These are phyloP conservation scores for Eucalyptus guilfoylei DNA, from an alignment of 345 rosid genomes.

Conservation along the genomic window DNA sequence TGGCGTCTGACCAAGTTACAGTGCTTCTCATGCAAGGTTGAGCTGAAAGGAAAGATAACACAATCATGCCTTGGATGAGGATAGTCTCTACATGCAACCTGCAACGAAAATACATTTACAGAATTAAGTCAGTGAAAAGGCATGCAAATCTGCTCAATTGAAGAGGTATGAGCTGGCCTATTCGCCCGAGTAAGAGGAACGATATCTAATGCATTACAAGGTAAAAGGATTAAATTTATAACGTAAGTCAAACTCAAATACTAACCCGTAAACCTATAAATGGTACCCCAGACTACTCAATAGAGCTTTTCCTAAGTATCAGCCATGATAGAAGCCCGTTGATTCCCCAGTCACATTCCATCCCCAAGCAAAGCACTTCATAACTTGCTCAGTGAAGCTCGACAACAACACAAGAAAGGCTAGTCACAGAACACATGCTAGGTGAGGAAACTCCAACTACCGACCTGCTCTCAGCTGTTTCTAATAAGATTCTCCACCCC, in stretches of 20 bases:
- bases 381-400: neutral
- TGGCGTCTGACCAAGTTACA: slow-evolving; percentile 52
- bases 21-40: slow-evolving; percentile 40
- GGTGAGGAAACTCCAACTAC: neutral
- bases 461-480: neutral
- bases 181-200: neutral
- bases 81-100: slow-evolving; percentile 90
- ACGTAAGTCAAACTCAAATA: too few species aligned
- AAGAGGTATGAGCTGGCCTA: neutral
- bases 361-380: neutral
- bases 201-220: neutral
- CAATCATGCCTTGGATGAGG: slow-evolving; percentile 86
- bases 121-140: neutral
- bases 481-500: neutral
- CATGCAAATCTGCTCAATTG: neutral
- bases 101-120: neutral
- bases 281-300: too few species aligned
- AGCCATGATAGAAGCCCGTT: neutral
- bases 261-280: too few species aligned
- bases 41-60: slow-evolving; percentile 45
- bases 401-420: neutral
- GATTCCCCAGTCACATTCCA: neutral
- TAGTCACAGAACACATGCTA: neutral
- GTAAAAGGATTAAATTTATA: too few species aligned
- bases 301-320: too few species aligned